These are phyloP conservation scores for Taphrina sp. DNA, from an alignment of 1,139 yeast genomes.

Conservation along the genomic window DNA sequence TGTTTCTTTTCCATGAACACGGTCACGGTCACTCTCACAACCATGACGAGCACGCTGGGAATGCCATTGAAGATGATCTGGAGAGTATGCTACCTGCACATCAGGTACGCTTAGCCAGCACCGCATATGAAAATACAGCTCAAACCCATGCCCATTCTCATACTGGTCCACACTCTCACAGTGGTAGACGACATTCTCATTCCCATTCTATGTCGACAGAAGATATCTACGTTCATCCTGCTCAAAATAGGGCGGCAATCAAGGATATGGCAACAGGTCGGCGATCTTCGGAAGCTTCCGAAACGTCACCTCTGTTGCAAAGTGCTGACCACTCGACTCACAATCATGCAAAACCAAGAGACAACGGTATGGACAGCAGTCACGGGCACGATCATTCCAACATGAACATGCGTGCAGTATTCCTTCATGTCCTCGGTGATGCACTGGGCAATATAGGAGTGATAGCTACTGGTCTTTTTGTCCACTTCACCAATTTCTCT, in stretches of 20 bases:
- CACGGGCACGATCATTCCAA: conserved; percentile 47
- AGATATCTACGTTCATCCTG: conserved; percentile 34
- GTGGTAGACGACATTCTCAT: conserved; percentile 35
- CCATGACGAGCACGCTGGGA: conserved; percentile 42
- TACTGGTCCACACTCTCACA: conserved; percentile 3
- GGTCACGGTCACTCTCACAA: conserved; percentile 60
- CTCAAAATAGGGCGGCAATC: conserved; percentile 28
- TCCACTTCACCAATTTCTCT: conserved; percentile 86
- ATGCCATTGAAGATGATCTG: conserved; percentile 34
- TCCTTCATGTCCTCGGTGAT: conserved; percentile 91
- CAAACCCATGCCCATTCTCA: conserved; percentile 8
- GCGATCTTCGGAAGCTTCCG: conserved; percentile 39
- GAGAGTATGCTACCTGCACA: conserved; percentile 44
- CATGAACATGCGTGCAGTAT: conserved; percentile 90
- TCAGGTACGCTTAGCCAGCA: conserved; percentile 37
- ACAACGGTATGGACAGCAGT: conserved; percentile 34
- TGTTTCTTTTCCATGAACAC: conserved; percentile 86
- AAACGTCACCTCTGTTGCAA: conserved; percentile 45
- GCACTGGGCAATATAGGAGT: conserved; percentile 96
- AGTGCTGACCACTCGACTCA: conserved; percentile 36
- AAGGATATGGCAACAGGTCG: conserved; percentile 26
- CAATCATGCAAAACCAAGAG: conserved; percentile 35
- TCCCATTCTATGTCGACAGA: conserved; percentile 33
- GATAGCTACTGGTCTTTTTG: conserved; percentile 79
- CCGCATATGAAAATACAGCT: conserved; percentile 8